A percentile compares a stretch with the other conserved stretches of the same genome.
Evolutionary conservation across 208 protist species (phyloP).

Genomic region (Trypanosoma cruzi): DNA sequence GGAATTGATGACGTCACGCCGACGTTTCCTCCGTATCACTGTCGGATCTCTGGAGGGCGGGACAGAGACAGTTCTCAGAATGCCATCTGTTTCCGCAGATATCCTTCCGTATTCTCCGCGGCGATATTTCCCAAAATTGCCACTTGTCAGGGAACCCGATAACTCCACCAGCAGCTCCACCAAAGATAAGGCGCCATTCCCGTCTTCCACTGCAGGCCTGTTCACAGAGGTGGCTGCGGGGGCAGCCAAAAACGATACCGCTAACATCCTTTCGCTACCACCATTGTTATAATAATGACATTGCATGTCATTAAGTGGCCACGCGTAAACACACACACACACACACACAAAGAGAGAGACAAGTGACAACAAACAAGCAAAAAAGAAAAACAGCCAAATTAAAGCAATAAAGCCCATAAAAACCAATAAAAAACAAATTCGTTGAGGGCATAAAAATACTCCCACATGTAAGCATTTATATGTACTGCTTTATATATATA

Average conservation of each 20-base stretch:
- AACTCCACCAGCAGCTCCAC: slow-evolving; percentile 23
- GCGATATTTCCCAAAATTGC: background rate
- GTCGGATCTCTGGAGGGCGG: background rate
- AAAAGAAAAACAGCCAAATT: background rate
- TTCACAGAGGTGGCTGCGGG: background rate
- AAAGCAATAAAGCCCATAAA: background rate
- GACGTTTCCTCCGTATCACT: slow-evolving; percentile 17
- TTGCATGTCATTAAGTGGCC: background rate
- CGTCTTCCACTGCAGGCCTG: background rate
- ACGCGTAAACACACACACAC: background rate
- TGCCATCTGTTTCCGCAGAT: background rate
- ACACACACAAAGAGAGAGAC: too few relatives aligned
- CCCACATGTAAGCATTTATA: too few relatives aligned
- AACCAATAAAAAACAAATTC: background rate
- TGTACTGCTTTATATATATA: too few relatives aligned
- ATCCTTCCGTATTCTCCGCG: background rate
- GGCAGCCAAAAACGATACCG: background rate
- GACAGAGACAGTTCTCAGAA: background rate
- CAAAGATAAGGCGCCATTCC: slow-evolving; percentile 6
- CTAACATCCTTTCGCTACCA: background rate
- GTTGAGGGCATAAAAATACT: too few relatives aligned
- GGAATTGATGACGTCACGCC: slow-evolving; percentile 21
- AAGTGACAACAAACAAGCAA: background rate
- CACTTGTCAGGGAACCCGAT: slow-evolving; percentile 7
- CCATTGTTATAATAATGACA: background rate